Percentiles rank a stretch among this genome's conserved stretches.
Conservation (phyloP, 495 filamentous ascomycete species). For the Chaetomidium leptoderma region DNA sequence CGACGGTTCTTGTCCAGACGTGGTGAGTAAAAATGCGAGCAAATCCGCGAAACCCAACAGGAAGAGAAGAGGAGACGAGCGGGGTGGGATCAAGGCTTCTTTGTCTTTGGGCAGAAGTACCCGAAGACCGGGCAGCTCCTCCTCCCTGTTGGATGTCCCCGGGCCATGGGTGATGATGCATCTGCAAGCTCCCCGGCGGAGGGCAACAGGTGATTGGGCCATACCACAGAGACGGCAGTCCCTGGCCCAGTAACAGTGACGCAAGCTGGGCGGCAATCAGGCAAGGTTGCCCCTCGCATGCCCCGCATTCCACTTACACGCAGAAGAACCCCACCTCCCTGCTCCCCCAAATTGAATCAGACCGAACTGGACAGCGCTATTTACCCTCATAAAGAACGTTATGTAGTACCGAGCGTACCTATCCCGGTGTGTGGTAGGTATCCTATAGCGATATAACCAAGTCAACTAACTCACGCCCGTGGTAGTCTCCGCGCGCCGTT, state of each 20-base stretch:
- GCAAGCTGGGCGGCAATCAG: conserved; percentile 2
- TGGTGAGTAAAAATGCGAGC: not conserved
- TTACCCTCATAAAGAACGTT: too few species aligned
- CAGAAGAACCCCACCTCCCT: not conserved
- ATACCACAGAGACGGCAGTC: conserved; percentile 13
- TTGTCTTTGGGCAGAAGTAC: conserved; percentile 9
- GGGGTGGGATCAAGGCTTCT: conserved; percentile 7
- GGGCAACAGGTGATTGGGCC: conserved; percentile 19
- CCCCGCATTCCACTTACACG: conserved; percentile 5
- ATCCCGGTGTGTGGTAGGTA: too few species aligned
- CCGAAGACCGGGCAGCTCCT: not conserved
- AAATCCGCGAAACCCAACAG: not conserved
- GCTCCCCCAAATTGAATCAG: not conserved
- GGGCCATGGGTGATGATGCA: too few species aligned
- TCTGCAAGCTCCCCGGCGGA: not conserved
- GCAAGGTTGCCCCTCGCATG: not conserved
- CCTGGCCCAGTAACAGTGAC: conserved; percentile 17
- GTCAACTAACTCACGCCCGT: too few species aligned
- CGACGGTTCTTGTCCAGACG: not conserved
- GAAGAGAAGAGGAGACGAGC: not conserved
- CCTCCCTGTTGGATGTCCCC: conserved; percentile 3
- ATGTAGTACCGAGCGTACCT: too few species aligned
- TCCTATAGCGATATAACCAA: too few species aligned
- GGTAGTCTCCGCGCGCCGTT: too few species aligned
- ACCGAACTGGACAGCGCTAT: too few species aligned